Base-by-base conservation (phyloP, 2,329 filamentous ascomycete genomes). In the Purpureocillium lavendulum region DNA sequence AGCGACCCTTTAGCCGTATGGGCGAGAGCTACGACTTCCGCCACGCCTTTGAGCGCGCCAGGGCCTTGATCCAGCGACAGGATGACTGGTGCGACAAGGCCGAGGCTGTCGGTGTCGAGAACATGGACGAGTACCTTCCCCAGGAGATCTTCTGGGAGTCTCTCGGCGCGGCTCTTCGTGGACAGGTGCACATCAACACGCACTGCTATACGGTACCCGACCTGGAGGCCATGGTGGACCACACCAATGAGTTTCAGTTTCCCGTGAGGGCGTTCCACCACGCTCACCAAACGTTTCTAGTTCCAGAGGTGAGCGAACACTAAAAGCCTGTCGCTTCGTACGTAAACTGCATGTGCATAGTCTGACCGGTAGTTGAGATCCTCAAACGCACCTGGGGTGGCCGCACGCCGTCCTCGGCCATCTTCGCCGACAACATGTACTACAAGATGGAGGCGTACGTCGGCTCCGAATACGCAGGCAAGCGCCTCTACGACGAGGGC, bases 191-290 rank as follows among this genome's bases (percentile, higher is more conserved):
- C 43, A 69, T 85, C 46, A 84, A 85, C 60, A 80, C 77, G 0
- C 82, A 86, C 49, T 85, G 82, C 60, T 86, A 85, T 56, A 84
- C 78, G 0, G 67, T 82, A 2, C 71, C 79, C 1, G 82, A 85
- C 49, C 62, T 85, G 7, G 80, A 85, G 56, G 75, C 77, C 26
- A 82, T 84, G 54, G 72, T 85, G 4, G 72, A 80, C 43, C 79
- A 84, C 52, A 82, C 76, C 12, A 82, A 84, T 46, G 82, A 85
- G 65, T 86, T 85, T 61, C 70, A 77, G 44, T 84, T 85, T 49
- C 58, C 74, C 1, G 62, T 84, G 4, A 67, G 76, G 11, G 79
- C 81, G 0, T 84, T 85, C 50, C 81, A 85, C 53, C 81, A 85
- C 49, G 81, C 81, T 3, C 77, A 84, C 42, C 73, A 81, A 49